Conservation (phyloP, 441 rosid species). For the Pelargonium myrrhifolium region DNA sequence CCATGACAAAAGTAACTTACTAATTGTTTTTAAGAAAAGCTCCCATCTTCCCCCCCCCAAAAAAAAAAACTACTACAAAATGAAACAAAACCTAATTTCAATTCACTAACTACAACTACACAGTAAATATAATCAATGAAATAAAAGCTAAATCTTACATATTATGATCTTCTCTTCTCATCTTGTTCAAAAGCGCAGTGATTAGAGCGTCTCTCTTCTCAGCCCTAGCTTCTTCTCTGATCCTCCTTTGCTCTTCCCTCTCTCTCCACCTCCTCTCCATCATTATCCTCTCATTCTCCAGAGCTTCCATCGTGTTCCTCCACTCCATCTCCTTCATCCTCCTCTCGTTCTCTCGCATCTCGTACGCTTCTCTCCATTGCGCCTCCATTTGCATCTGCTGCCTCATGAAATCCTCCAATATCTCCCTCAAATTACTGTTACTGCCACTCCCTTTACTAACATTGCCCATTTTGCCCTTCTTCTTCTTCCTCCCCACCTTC, state of each 20-base stretch:
- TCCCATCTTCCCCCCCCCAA: no score
- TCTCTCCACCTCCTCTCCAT: slow-evolving; percentile 83
- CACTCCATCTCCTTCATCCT: slow-evolving; percentile 72
- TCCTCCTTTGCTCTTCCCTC: slow-evolving; percentile 74
- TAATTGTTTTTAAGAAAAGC: no score
- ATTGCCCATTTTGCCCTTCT: slow-evolving; percentile 40
- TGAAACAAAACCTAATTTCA: slow-evolving; percentile 27
- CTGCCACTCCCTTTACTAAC: slow-evolving; percentile 15
- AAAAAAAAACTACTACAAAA: no score
- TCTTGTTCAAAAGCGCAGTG: slow-evolving; percentile 64
- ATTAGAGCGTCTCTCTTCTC: slow-evolving; percentile 83
- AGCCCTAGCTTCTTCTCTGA: slow-evolving; percentile 88
- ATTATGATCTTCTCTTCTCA: slow-evolving; percentile 51
- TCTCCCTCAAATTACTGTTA: slow-evolving; percentile 35
- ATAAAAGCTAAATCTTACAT: not conserved
- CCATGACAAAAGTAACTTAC: no score
- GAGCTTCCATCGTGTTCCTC: slow-evolving; percentile 67
- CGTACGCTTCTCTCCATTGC: slow-evolving; percentile 80
- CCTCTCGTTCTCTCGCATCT: slow-evolving; percentile 67
- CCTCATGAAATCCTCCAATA: slow-evolving; percentile 69
- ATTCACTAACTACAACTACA: slow-evolving; percentile 10
- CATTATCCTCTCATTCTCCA: slow-evolving; percentile 79
- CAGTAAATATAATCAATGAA: not conserved
- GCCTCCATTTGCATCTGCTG: slow-evolving; percentile 67
- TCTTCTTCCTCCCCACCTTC: slow-evolving; percentile 31